Evolutionary conservation across 306 rosid genomes (phyloP).

Genomic region (Hippophae rhamnoides): DNA sequence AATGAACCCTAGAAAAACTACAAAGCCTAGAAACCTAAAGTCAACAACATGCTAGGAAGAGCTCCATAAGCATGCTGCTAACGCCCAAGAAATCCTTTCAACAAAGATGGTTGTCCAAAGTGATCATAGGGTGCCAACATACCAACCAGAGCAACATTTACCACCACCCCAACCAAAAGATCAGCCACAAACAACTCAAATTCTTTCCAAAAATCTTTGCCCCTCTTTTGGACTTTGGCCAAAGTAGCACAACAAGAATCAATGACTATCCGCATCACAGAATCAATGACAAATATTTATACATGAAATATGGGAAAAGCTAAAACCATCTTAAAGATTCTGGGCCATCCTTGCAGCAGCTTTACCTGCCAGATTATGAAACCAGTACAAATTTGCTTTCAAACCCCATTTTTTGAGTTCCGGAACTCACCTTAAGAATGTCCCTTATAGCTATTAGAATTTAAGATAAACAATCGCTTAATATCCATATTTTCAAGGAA

Average conservation of each 20-base stretch:
- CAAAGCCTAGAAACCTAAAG: neutral
- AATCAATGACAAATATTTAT: constrained; percentile 3
- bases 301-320: constrained; percentile 5
- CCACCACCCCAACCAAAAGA: constrained; percentile 41
- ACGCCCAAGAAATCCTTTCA: constrained; percentile 31
- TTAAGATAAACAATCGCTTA: neutral
- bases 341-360: neutral
- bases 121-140: constrained; percentile 44
- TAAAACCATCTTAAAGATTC: constrained; percentile 5
- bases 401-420: neutral
- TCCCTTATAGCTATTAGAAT: neutral
- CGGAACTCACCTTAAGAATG: neutral
- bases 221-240: constrained; percentile 48
- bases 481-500: neutral
- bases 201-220: constrained; percentile 48
- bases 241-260: constrained; percentile 62
- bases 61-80: constrained; percentile 33
- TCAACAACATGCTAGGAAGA: constrained; percentile 39
- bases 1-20: neutral
- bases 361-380: neutral
- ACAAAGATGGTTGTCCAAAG: constrained; percentile 35
- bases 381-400: neutral
- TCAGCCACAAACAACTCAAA: constrained; percentile 46
- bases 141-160: constrained; percentile 43
- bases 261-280: constrained; percentile 57